Evolutionary conservation across 2,329 filamentous ascomycete genomes (phyloP).

Genomic region (Fusarium metavorans): DNA sequence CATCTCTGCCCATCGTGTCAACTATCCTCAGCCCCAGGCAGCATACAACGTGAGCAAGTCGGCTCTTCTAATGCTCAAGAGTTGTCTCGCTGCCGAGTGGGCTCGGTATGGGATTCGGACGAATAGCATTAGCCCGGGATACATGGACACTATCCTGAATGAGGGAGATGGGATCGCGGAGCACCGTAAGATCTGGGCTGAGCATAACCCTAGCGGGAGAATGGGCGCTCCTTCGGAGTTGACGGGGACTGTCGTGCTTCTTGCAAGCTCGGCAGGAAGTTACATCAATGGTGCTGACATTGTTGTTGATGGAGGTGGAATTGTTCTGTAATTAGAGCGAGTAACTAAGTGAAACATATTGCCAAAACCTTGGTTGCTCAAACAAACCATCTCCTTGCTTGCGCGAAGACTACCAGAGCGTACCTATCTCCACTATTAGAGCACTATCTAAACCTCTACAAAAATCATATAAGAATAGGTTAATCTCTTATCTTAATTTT

Average conservation of each 20-base stretch:
- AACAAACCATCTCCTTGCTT: background rate
- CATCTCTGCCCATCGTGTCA: slow-evolving; percentile 76
- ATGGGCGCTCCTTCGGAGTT: background rate
- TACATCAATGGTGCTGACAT: background rate
- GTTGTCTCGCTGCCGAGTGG: slow-evolving; percentile 69
- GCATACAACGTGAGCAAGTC: slow-evolving; percentile 81
- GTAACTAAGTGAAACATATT: background rate
- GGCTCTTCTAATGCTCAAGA: slow-evolving; percentile 71
- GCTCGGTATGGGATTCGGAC: slow-evolving; percentile 75
- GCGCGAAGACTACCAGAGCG: no score
- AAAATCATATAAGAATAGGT: no score
- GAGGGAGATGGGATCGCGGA: slow-evolving; percentile 68
- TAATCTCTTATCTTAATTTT: no score
- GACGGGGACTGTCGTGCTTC: background rate
- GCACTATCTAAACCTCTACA: no score
- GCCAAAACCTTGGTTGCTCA: background rate
- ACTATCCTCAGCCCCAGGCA: slow-evolving; percentile 78
- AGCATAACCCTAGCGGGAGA: background rate
- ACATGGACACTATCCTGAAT: slow-evolving; percentile 81
- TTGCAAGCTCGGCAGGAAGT: background rate
- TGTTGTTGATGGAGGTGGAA: background rate
- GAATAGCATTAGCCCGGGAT: slow-evolving; percentile 77
- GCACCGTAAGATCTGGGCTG: background rate
- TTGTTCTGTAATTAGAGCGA: background rate
- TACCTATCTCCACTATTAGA: no score